phyloP scores from a whole-genome alignment of 768 basidiomycete genomes.

The Pleurotus pulmonarius region DNA sequence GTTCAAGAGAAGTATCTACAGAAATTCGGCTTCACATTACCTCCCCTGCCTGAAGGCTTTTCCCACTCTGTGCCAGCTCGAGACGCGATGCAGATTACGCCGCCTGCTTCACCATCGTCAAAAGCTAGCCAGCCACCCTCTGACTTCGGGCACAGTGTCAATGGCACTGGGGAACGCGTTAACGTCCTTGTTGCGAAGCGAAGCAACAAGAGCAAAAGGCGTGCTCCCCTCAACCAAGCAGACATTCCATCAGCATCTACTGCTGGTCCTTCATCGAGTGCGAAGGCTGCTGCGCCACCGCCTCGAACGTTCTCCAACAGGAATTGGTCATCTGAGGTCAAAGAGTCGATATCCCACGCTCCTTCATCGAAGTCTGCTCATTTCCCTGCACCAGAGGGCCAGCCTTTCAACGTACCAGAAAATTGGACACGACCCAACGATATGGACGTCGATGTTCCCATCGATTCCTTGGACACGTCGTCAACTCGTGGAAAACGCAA shows the following conservation, averaged over 20 bases:
- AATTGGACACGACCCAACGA: slow-evolving; percentile 32
- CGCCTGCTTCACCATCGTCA: slow-evolving; percentile 43
- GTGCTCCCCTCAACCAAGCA: slow-evolving; percentile 28
- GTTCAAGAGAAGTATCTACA: slow-evolving; percentile 78
- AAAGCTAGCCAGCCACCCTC: slow-evolving; percentile 28
- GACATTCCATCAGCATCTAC: slow-evolving; percentile 20
- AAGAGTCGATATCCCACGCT: slow-evolving; percentile 16
- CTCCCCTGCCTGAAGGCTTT: slow-evolving; percentile 68
- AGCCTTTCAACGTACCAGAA: slow-evolving; percentile 39
- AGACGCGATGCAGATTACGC: slow-evolving; percentile 30
- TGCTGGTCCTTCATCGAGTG: slow-evolving; percentile 3
- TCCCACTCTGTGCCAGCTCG: slow-evolving; percentile 42
- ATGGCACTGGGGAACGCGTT: slow-evolving; percentile 52
- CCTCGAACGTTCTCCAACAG: slow-evolving; percentile 6
- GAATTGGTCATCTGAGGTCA: slow-evolving; percentile 11
- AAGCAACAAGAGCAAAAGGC: slow-evolving; percentile 57
- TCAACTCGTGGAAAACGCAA: slow-evolving; percentile 48
- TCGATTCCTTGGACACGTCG: slow-evolving; percentile 45
- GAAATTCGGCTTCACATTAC: slow-evolving; percentile 72
- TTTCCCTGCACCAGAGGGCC: slow-evolving; percentile 49
- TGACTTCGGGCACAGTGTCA: slow-evolving; percentile 38
- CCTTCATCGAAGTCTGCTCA: slow-evolving; percentile 22
- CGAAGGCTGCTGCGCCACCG: not conserved
- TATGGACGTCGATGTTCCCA: slow-evolving; percentile 54
- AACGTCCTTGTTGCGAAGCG: slow-evolving; percentile 77